Evolutionary conservation across 2,329 filamentous ascomycete species (phyloP), one percentile per base, ranked within the genome.

Genomic region (Pseudohalonectria lignicola): DNA sequence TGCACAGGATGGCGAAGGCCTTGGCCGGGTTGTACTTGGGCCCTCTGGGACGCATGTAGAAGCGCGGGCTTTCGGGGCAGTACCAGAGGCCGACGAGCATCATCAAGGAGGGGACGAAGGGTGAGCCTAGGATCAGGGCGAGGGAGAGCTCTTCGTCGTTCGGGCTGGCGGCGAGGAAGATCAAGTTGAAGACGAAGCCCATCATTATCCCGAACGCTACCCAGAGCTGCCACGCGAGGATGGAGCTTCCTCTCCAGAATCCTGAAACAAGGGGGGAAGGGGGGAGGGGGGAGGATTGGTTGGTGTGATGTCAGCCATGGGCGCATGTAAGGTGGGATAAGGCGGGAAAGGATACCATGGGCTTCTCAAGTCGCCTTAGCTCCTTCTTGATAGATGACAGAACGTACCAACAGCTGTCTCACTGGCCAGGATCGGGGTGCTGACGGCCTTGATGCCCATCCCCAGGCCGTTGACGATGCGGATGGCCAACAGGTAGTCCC

Each of bases 391-490:
- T n/a, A n/a, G n/a, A n/a, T n/a, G n/a, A n/a, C n/a, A n/a, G n/a
- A 18, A 20, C 32, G 18, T 18, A 34, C 32, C 61, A 12, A 66
- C 55, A 0, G 64, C 61, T 0, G 63, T 66, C 46, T 69, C 66
- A 7, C 61, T 62, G 3, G 64, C 64, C 3, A 69, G 52, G 13
- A 68, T 65, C 1, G 65, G 61, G 0, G 64, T 63, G 28, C 63
- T 68, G 26, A 67, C 63, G 1, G 66, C 65, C 42, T 68, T 68
- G 19, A 69, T 56, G 0, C 65, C 65, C 65, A 69, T 69, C 1
- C 61, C 64, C 57, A 33, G 20, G 4, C 61, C 62, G 37, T 62
- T 63, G 6, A 63, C 26, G 2, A 59, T 48, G 7, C 62, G 54
- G 1, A 63, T 49, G 3, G 46, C 51, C 17, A 63, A 49, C 3